These are phyloP conservation scores for Didymella glomerata DNA, from an alignment of 2,329 filamentous ascomycete genomes.

Conservation along the genomic window DNA sequence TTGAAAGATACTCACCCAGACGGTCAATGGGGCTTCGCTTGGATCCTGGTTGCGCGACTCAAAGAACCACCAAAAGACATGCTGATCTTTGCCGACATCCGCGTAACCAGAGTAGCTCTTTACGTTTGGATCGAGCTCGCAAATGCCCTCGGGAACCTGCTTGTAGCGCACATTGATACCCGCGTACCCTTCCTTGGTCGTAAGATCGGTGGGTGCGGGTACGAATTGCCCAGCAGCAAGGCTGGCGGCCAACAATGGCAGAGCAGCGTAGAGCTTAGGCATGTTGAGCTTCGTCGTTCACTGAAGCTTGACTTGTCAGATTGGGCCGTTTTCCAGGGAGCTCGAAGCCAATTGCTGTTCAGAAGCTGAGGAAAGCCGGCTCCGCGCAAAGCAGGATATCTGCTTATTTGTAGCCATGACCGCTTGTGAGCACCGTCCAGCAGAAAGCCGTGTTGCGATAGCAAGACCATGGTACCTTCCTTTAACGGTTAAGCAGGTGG, in stretches of 20 bases:
- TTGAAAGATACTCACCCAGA: conserved; percentile 54
- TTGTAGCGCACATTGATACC: conserved; percentile 66
- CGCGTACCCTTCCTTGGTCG: conserved; percentile 54
- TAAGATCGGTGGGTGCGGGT: conserved; percentile 56
- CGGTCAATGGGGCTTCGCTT: conserved; percentile 62
- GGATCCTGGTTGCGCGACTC: conserved; percentile 62
- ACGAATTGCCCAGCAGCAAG: conserved; percentile 54
- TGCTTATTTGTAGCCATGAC: conserved; percentile 2
- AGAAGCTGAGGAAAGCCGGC: not conserved
- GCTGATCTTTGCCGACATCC: conserved; percentile 60
- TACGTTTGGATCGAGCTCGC: conserved; percentile 64
- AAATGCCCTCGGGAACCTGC: conserved; percentile 62
- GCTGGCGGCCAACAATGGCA: conserved; percentile 33
- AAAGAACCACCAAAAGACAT: conserved; percentile 67
- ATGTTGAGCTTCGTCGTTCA: not conserved
- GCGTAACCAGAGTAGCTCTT: conserved; percentile 66
- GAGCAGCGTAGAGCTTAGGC: conserved; percentile 21
- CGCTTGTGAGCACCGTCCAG: not conserved
- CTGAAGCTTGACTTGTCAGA: not conserved
- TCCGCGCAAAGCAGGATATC: not conserved
- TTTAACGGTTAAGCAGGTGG: conserved; percentile 22
- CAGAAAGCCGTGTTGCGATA: conserved; percentile 16
- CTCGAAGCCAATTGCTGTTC: not conserved
- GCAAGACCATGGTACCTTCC: conserved; percentile 23
- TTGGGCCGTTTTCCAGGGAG: not conserved